phyloP scores from a whole-genome alignment of 2,329 filamentous ascomycete genomes.

The Passalora sequoiae region DNA sequence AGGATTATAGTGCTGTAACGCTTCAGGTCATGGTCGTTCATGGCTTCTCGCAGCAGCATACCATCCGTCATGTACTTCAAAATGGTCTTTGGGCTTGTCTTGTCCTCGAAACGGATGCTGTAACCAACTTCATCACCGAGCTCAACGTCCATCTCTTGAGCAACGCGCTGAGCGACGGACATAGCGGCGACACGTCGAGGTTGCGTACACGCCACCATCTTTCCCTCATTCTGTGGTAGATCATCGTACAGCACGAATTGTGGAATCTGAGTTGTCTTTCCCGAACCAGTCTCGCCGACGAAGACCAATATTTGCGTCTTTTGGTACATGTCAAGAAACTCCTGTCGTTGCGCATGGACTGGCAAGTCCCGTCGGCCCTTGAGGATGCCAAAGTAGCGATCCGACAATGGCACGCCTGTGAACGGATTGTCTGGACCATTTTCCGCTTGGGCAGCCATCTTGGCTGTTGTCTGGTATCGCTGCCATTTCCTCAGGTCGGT shows the following conservation, averaged over 20 bases:
- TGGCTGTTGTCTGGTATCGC: constrained; percentile 74
- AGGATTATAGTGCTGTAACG: constrained; percentile 98
- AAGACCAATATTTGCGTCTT: constrained; percentile 94
- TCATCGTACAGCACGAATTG: constrained; percentile 98
- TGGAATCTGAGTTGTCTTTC: constrained; percentile 98
- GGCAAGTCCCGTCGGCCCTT: constrained; percentile 78
- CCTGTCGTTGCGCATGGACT: constrained; percentile 84
- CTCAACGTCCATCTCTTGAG: constrained; percentile 89
- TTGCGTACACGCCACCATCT: constrained; percentile 95
- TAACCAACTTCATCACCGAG: constrained; percentile 95
- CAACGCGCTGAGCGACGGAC: constrained; percentile 97
- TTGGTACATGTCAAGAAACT: constrained; percentile 91
- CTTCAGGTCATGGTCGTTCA: constrained; percentile 87
- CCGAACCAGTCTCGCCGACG: constrained; percentile 97
- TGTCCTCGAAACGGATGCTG: constrained; percentile 97
- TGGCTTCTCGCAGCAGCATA: constrained; percentile 93
- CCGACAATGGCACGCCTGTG: constrained; percentile 69
- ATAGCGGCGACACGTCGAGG: constrained; percentile 96
- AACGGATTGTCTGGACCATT: constrained; percentile 81
- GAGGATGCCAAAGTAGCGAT: constrained; percentile 85
- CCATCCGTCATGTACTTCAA: constrained; percentile 99
- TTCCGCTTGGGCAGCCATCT: constrained; percentile 68
- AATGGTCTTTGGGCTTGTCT: constrained; percentile 78
- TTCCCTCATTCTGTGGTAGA: constrained; percentile 75
- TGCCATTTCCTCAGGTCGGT: constrained; percentile 58